Base-by-base conservation (phyloP, 352 stramenopile genomes). In the Globisporangium paddicum region DNA sequence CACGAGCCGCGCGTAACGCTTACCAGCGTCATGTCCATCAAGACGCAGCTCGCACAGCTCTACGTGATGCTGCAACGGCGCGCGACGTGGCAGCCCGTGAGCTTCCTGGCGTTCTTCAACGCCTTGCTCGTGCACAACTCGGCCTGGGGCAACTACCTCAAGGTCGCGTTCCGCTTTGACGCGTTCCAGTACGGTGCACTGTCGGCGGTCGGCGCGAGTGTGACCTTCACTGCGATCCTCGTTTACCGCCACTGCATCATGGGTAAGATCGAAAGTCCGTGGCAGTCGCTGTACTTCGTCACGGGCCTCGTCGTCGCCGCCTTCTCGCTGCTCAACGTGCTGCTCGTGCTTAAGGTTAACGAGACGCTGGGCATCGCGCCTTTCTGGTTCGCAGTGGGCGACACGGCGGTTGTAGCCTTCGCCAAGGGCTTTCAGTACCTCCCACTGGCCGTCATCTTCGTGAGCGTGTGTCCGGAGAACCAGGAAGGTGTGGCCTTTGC, bases 131-230 rank as follows among this genome's bases (percentile, higher is more conserved):
- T 90, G 46, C 78, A 90, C 37, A 91, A 93, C 67, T 72, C 84
- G 9, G 69, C 84, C 8, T 93, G 84, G 84, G 82, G 84, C 18
- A 93, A 93, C 63, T 93, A 81, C 49, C 67, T 93, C 16, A 85
- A 79, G 21, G 82, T 87, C 40, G 77, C 76, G 16, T 93, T 77
- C 56, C 37, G 66, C 42, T 93, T 93, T 45, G 67, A 84, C 48
- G 79, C 82, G 14, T 93, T 93, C 62, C 59, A 91, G 72, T 90
- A 93, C 50, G 84, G 82, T 8, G 78, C 82, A 1, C 67, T 93
- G 53, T 75, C 76, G 26, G 84, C 77, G 1, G 77, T 91, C 13
- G 80, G 77, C 25, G 79, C 84, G 19, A 84, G 58, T 18, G 82
- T 93, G 30, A 90, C 80, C 2, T 89, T 93, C 35, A 25, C 60